Evolutionary conservation across 2,329 filamentous ascomycete species (phyloP), one percentile per base, ranked within the genome.

Genomic region (Colletotrichum gloeosporioides): DNA sequence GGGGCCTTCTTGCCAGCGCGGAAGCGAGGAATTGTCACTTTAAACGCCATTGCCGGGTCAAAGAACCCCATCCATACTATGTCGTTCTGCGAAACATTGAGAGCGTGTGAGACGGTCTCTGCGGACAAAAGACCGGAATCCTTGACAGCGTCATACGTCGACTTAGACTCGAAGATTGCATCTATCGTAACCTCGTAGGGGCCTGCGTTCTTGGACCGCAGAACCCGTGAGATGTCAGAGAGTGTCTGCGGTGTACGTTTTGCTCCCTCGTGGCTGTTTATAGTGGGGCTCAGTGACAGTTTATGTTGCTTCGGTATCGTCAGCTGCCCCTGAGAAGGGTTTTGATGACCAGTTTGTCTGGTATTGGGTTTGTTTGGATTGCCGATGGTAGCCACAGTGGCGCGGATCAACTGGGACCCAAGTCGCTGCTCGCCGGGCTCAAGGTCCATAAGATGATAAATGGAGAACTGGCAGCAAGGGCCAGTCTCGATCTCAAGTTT

Each of bases 1-100:
- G 73, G 27, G 6, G 57, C 31, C 13, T n/a, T 62, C 32, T 69
- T 76, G 6, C 73, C 73, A 3, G 29, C 34, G 12, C 44, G 44
- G 44, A 76, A 55, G 8, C 69, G 70, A 16, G 73, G 69, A n/a
- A 89, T 84, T 3, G 87, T 88, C 10, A 82, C 84, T 70, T 90
- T 90, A 80, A 86, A 90, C 16, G 87, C 87, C 69, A 85, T 78
- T 0, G 88, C 88, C 2, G 85, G 86, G 2, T 89, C 87, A 71
- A 86, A 90, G 76, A 84, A 87, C 1, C 84, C 85, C 34, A 80
- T 79, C 83, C 84, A 86, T 1, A 86, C 65, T 8, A 87, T 81
- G 1, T 86, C 81, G 2, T 53, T 66, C 8, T 77, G 59, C 0
- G 64, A 2, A 3, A 86, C 64, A 0, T 78, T 78, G 2, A 86